These are phyloP conservation scores for Drechslerella dactyloides DNA, from an alignment of 2,329 filamentous ascomycete genomes.

Conservation along the genomic window DNA sequence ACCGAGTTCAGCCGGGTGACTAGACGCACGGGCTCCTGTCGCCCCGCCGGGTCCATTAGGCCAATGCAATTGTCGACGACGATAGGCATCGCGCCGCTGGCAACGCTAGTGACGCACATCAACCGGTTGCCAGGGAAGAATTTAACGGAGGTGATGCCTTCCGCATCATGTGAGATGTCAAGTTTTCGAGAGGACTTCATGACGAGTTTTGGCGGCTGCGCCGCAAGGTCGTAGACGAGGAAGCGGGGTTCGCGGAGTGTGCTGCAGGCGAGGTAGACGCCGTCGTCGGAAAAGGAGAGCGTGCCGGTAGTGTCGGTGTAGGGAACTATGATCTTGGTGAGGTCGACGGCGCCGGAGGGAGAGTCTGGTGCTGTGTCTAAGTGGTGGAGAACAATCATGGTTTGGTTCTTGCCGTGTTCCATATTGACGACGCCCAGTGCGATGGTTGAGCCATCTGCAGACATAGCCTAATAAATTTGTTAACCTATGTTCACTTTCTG, in stretches of 20 bases:
- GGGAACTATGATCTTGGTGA: constrained; percentile 43
- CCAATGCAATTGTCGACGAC: constrained; percentile 49
- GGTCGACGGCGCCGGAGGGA: constrained; percentile 16
- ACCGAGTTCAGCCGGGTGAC: constrained; percentile 44
- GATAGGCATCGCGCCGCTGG: constrained; percentile 40
- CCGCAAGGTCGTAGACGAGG: constrained; percentile 46
- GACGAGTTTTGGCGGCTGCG: constrained; percentile 45
- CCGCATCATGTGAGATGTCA: constrained; percentile 49
- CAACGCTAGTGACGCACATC: constrained; percentile 50
- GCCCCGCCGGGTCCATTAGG: constrained; percentile 27
- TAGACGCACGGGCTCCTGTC: constrained; percentile 34
- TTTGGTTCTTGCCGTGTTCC: constrained; percentile 49
- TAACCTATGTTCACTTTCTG: constrained; percentile 3
- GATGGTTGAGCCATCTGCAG: constrained; percentile 42
- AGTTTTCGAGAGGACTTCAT: constrained; percentile 51
- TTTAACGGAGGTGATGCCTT: constrained; percentile 49
- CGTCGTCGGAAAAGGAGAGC: constrained; percentile 45
- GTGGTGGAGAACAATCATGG: constrained; percentile 50
- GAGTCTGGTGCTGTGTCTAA: constrained; percentile 35
- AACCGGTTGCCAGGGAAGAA: constrained; percentile 49
- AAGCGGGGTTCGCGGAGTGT: constrained; percentile 48
- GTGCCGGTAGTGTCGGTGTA: constrained; percentile 44
- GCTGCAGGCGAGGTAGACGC: constrained; percentile 48
- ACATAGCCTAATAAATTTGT: constrained; percentile 36
- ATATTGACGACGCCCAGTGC: constrained; percentile 46